Conservation (phyloP, 129 eudicot species). For the Solidago caesia region DNA sequence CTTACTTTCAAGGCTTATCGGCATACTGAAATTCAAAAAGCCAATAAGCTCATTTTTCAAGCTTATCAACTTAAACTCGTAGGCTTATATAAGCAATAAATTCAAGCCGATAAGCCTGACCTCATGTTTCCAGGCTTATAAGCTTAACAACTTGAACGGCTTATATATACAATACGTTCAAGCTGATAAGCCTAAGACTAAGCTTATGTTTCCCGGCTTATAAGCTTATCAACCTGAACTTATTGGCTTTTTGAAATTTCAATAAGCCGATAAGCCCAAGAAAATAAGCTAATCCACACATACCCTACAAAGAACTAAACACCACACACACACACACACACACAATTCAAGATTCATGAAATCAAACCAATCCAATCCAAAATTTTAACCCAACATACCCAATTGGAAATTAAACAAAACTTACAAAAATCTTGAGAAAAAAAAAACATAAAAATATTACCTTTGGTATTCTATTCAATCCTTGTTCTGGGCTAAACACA, state of each 20-base stretch:
- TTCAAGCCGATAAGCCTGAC: too few relatives aligned
- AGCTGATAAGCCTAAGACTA: too few relatives aligned
- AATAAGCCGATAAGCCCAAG: too few relatives aligned
- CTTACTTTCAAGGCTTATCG: background rate
- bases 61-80: too few relatives aligned
- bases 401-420: background rate
- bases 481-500: slow-evolving; percentile 42
- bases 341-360: background rate
- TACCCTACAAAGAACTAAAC: background rate
- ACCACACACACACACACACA: background rate
- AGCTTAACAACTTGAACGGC: too few relatives aligned
- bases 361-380: background rate
- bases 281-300: too few relatives aligned
- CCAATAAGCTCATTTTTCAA: background rate
- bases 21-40: background rate
- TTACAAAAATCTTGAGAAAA: background rate
- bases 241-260: too few relatives aligned
- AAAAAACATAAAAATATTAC: slow-evolving; percentile 23
- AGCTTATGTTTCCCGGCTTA: too few relatives aligned
- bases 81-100: too few relatives aligned
- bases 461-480: slow-evolving; percentile 38
- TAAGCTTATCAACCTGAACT: too few relatives aligned
- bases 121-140: too few relatives aligned
- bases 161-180: too few relatives aligned
- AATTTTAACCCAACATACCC: slow-evolving; percentile 1